Conservation (phyloP, 1,284 basidiomycete genomes). For the Cryptococcus depauperatus region DNA sequence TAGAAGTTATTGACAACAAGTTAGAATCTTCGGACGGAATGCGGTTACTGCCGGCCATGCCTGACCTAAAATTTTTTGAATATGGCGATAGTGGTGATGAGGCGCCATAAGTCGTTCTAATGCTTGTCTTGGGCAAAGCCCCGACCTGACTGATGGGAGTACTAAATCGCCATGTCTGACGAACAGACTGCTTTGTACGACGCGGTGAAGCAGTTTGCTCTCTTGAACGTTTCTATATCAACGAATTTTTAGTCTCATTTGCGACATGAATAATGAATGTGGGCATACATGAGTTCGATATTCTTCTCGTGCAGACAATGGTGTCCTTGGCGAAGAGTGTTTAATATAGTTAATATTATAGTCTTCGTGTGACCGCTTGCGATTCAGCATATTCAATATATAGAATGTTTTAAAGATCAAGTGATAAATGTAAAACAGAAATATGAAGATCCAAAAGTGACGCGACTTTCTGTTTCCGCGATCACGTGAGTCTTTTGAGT, state of each 20-base stretch:
- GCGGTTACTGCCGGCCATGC: not conserved
- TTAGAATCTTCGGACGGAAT: not conserved
- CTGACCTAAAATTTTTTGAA: not conserved
- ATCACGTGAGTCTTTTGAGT: too few species aligned
- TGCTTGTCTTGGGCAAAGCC: not conserved
- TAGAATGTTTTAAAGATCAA: not conserved
- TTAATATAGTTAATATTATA: not conserved
- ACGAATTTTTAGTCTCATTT: not conserved
- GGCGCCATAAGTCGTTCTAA: not conserved
- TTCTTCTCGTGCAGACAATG: not conserved
- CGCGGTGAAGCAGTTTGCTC: not conserved
- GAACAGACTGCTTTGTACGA: not conserved
- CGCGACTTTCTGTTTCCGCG: too few species aligned
- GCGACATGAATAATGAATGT: not conserved
- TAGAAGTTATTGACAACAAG: not conserved
- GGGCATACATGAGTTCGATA: not conserved
- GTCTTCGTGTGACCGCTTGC: not conserved
- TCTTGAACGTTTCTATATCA: not conserved
- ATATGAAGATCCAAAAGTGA: too few species aligned
- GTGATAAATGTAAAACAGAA: too few species aligned
- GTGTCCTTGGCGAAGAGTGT: too few species aligned
- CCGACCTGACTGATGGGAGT: not conserved
- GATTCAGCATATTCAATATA: not conserved
- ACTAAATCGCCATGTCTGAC: not conserved
- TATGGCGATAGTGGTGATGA: not conserved